Evolutionary conservation across 345 rosid species (phyloP).

Genomic region (Mangifera indica): DNA sequence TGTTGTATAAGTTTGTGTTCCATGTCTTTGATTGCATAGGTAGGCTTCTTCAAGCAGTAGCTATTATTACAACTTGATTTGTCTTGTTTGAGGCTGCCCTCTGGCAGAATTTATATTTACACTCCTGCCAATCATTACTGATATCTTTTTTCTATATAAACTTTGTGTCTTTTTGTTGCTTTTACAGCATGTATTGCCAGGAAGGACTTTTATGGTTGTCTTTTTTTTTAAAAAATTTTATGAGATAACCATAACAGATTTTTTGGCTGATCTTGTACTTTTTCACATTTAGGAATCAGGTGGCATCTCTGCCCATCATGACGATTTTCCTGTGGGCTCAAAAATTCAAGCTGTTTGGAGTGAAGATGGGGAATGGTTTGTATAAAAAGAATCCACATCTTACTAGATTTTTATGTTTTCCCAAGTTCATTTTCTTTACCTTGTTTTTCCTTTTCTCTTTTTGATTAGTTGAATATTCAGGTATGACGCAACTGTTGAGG

Average conservation of each 20-base stretch:
- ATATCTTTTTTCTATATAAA: neutral
- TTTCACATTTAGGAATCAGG: constrained; percentile 38
- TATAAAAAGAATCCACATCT: constrained; percentile 7
- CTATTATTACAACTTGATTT: neutral
- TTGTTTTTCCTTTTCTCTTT: constrained; percentile 31
- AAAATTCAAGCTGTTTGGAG: constrained; percentile 97
- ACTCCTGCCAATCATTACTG: neutral
- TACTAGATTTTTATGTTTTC: constrained; percentile 9
- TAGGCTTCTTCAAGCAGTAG: constrained; percentile 1
- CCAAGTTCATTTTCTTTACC: constrained; percentile 41
- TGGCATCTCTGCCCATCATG: constrained; percentile 38
- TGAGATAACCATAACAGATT: too few species aligned
- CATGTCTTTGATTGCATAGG: neutral
- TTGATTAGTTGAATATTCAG: constrained; percentile 81
- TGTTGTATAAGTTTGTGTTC: neutral
- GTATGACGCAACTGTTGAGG: constrained; percentile 88
- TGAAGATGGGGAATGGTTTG: constrained; percentile 96
- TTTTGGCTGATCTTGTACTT: constrained; percentile 13
- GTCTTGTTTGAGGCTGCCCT: neutral
- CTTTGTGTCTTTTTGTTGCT: neutral
- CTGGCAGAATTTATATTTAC: neutral
- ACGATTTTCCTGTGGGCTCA: constrained; percentile 69
- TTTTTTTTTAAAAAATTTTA: neutral
- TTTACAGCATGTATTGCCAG: neutral
- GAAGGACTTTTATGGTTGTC: neutral